Conservation (phyloP, 139 green algal genomes). For the Parachlorella kessleri region DNA sequence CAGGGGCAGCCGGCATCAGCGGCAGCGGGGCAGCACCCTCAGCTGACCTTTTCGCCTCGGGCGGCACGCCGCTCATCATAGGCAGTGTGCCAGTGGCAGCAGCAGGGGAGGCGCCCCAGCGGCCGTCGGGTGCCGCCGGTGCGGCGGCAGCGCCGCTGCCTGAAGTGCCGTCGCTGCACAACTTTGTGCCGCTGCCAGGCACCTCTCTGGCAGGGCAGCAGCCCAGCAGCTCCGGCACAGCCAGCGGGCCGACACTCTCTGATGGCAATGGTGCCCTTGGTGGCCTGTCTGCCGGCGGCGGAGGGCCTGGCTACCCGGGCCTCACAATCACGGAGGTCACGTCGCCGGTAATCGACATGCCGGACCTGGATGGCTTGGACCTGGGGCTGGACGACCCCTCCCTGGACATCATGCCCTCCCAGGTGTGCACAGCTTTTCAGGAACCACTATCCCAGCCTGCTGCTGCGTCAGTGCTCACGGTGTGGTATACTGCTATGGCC, state of each 20-base stretch:
- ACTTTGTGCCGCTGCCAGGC: conserved; percentile 10
- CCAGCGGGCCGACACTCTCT: no score
- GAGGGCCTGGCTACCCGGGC: not conserved
- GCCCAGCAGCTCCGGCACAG: not conserved
- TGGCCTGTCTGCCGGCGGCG: not conserved
- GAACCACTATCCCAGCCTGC: not conserved
- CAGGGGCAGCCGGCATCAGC: no score
- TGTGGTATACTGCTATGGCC: no score
- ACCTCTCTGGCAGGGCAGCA: not conserved
- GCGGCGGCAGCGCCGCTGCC: no score
- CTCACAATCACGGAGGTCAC: conserved; percentile 1
- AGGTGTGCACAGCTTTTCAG: no score
- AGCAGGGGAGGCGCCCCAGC: no score
- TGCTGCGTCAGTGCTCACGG: no score
- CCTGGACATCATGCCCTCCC: conserved; percentile 1
- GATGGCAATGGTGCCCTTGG: no score
- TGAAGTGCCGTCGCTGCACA: not conserved
- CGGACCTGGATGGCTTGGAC: conserved; percentile 8
- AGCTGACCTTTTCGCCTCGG: no score
- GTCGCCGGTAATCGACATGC: conserved; percentile 24
- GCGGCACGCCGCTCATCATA: no score
- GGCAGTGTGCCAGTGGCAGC: not conserved
- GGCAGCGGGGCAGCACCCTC: no score
- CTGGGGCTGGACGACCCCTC: conserved; percentile 6
- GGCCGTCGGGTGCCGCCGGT: no score